A percentile compares a stretch with the other conserved stretches of the same genome.
Evolutionary conservation across 2,329 filamentous ascomycete genomes (phyloP).

Genomic region (Nothopassalora personata): DNA sequence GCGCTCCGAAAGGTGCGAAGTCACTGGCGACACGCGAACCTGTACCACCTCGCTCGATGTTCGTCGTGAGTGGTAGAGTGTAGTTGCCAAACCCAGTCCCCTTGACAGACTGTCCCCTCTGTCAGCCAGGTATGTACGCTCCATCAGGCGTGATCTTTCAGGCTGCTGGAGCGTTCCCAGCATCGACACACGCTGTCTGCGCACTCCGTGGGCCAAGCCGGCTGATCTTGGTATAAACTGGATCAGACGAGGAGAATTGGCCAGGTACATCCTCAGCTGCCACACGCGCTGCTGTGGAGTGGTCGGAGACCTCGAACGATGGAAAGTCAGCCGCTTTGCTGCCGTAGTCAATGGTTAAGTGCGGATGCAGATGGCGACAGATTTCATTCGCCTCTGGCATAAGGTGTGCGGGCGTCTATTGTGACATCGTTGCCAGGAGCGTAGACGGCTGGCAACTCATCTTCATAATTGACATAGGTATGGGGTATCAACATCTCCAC

Average conservation of each 20-base stretch:
- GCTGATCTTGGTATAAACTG: slow-evolving; percentile 34
- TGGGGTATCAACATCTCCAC: neutral
- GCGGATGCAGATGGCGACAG: slow-evolving; percentile 1
- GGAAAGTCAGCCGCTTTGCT: slow-evolving; percentile 34
- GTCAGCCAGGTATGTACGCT: slow-evolving; percentile 33
- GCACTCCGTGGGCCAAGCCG: slow-evolving; percentile 35
- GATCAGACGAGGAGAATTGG: slow-evolving; percentile 30
- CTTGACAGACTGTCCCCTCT: slow-evolving; percentile 28
- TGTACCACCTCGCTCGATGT: slow-evolving; percentile 36
- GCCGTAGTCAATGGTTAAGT: slow-evolving; percentile 22
- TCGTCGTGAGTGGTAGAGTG: slow-evolving; percentile 35
- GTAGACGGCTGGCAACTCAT: slow-evolving; percentile 7
- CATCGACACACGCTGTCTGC: slow-evolving; percentile 35
- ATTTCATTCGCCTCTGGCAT: neutral
- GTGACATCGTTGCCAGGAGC: neutral
- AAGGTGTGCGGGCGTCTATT: slow-evolving; percentile 1
- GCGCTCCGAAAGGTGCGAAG: slow-evolving; percentile 14
- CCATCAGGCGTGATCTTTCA: slow-evolving; percentile 35
- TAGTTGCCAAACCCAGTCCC: slow-evolving; percentile 31
- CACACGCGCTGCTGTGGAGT: slow-evolving; percentile 25
- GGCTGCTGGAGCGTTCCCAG: slow-evolving; percentile 34
- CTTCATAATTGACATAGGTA: slow-evolving; percentile 12
- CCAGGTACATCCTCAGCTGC: slow-evolving; percentile 27
- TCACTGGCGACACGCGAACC: slow-evolving; percentile 36
- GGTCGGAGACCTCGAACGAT: slow-evolving; percentile 28